A percentile compares a stretch with the other conserved stretches of the same genome.
Conservation (phyloP, 2,329 filamentous ascomycete species). For the Camillea tinctor region DNA sequence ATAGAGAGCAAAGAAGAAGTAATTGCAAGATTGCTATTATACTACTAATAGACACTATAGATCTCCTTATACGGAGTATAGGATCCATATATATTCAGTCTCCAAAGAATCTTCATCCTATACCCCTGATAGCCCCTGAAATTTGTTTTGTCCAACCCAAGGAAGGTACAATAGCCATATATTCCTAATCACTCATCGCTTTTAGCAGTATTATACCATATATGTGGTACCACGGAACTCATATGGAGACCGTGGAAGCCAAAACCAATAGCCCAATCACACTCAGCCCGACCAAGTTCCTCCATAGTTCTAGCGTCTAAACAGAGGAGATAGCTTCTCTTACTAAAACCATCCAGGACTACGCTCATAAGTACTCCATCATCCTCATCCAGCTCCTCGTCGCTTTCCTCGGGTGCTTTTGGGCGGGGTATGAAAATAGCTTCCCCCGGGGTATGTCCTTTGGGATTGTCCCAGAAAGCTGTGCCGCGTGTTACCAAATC, state of each 20-base stretch:
- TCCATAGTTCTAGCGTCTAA: conserved; percentile 61
- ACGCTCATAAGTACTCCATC: conserved; percentile 41
- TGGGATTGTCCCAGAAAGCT: conserved; percentile 54
- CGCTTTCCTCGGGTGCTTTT: conserved; percentile 16
- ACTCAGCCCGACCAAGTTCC: conserved; percentile 64
- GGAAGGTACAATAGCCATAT: too few species aligned
- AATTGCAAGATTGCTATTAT: too few species aligned
- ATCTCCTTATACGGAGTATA: too few species aligned
- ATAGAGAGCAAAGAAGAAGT: too few species aligned
- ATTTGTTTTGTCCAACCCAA: too few species aligned
- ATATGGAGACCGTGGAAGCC: conserved; percentile 64
- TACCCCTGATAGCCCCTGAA: too few species aligned
- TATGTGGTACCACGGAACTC: not conserved
- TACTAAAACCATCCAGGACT: conserved; percentile 59
- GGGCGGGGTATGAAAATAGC: conserved; percentile 63
- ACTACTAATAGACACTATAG: too few species aligned
- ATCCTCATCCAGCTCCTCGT: conserved; percentile 52
- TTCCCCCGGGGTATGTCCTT: conserved; percentile 66
- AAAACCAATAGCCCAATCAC: conserved; percentile 58
- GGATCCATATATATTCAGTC: too few species aligned
- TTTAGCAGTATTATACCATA: too few species aligned
- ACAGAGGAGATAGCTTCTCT: conserved; percentile 64
- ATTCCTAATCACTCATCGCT: too few species aligned
- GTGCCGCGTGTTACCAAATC: conserved; percentile 54
- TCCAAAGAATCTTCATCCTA: too few species aligned